Evolutionary conservation across 441 rosid species (phyloP).

Genomic region (Melastoma candidum): DNA sequence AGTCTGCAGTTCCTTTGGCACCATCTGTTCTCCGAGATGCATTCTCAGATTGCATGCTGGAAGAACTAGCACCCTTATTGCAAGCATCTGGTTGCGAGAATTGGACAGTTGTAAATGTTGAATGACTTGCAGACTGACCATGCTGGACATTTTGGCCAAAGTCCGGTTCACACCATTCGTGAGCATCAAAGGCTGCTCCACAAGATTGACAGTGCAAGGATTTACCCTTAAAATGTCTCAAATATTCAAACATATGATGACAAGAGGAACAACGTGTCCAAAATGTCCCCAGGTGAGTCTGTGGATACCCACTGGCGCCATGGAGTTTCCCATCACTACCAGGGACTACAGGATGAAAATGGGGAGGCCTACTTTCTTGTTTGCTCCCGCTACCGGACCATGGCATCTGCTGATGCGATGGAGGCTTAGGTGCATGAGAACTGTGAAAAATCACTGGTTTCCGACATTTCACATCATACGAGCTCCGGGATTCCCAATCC

Average conservation of each 20-base stretch:
- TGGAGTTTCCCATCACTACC: no score
- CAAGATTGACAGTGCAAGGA: constrained; percentile 35
- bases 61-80: constrained; percentile 23
- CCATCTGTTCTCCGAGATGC: constrained; percentile 8
- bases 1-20: constrained; percentile 3
- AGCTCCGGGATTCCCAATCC: constrained; percentile 29
- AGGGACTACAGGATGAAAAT: constrained; percentile 12
- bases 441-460: constrained; percentile 2
- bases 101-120: constrained; percentile 27
- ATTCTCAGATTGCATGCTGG: constrained; percentile 10
- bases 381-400: constrained; percentile 12
- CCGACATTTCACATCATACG: constrained; percentile 39
- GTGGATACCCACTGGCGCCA: constrained; percentile 11
- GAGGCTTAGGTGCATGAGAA: constrained; percentile 10
- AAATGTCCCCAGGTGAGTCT: constrained; percentile 22
- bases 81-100: constrained; percentile 20
- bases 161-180: constrained; percentile 22
- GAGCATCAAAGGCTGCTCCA: constrained; percentile 26
- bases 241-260: constrained; percentile 29
- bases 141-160: constrained; percentile 21
- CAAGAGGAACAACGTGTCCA: constrained; percentile 47
- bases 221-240: constrained; percentile 18
- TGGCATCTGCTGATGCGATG: constrained; percentile 20
- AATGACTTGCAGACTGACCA: constrained; percentile 7
- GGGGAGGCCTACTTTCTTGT: constrained; percentile 9